These are phyloP conservation scores for Pulchroboletus neoregius DNA, from an alignment of 1,284 basidiomycete species.

Conservation along the genomic window DNA sequence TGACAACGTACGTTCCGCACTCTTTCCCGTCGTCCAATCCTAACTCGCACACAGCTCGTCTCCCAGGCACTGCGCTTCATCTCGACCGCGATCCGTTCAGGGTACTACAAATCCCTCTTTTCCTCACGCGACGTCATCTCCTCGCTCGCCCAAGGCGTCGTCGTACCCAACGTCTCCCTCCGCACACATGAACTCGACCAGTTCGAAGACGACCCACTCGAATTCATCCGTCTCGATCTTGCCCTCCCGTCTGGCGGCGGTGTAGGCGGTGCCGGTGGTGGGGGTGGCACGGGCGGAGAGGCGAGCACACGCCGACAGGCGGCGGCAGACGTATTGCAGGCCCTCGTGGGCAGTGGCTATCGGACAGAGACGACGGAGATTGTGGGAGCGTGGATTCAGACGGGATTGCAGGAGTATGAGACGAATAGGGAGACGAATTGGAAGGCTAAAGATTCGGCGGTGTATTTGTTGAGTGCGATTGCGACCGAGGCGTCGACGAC, in stretches of 20 bases:
- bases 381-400: constrained; percentile 78
- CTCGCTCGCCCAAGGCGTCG: constrained; percentile 84
- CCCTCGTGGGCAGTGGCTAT: constrained; percentile 75
- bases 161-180: constrained; percentile 88
- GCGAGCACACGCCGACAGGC: constrained; percentile 78
- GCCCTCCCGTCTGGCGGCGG: constrained; percentile 55
- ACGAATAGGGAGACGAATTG: constrained; percentile 69
- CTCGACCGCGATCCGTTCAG: constrained; percentile 87
- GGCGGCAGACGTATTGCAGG: constrained; percentile 88
- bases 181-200: constrained; percentile 91
- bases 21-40: neutral
- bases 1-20: constrained; percentile 59
- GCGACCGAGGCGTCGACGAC: constrained; percentile 85
- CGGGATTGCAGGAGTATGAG: constrained; percentile 63
- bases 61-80: constrained; percentile 93
- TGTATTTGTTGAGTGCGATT: constrained; percentile 89
- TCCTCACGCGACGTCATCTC: constrained; percentile 77
- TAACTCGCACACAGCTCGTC: constrained; percentile 58
- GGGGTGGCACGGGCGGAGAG: constrained; percentile 44
- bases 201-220: constrained; percentile 96
- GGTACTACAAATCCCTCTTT: constrained; percentile 69
- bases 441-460: constrained; percentile 95
- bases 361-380: constrained; percentile 84
- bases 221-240: constrained; percentile 90
- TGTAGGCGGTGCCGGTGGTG: constrained; percentile 12